Evolutionary conservation across 2,329 filamentous ascomycete genomes (phyloP).

Genomic region (Stenocarpella maydis): DNA sequence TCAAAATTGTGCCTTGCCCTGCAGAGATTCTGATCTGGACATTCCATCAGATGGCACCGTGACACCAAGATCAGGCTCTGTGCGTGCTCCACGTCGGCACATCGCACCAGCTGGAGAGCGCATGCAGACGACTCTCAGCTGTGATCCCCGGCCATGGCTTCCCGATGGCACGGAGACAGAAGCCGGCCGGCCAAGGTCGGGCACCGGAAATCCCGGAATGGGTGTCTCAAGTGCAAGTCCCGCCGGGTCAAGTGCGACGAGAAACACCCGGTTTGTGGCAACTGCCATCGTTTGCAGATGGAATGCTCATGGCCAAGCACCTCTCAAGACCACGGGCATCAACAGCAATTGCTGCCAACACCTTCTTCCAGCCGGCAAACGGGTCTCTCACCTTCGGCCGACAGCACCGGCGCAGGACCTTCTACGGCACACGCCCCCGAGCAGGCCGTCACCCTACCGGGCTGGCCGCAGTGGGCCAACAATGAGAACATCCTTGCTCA

Average conservation of each 20-base stretch:
- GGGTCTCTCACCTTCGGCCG: slow-evolving; percentile 8
- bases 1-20: no score
- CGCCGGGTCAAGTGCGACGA: slow-evolving; percentile 45
- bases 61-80: not conserved
- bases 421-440: slow-evolving; percentile 13
- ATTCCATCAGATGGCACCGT: not conserved
- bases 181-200: slow-evolving; percentile 40
- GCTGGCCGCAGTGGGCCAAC: slow-evolving; percentile 27
- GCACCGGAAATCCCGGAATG: slow-evolving; percentile 45
- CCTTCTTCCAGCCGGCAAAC: slow-evolving; percentile 17
- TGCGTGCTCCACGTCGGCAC: not conserved
- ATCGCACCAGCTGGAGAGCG: not conserved
- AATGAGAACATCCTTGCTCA: slow-evolving; percentile 27
- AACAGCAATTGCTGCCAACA: slow-evolving; percentile 1
- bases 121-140: not conserved
- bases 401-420: not conserved
- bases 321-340: not conserved
- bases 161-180: slow-evolving; percentile 1
- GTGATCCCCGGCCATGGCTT: not conserved
- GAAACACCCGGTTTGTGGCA: slow-evolving; percentile 38
- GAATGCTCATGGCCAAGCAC: slow-evolving; percentile 38
- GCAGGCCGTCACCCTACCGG: not conserved
- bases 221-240: slow-evolving; percentile 43
- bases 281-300: slow-evolving; percentile 40
- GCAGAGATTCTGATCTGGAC: no score